phyloP scores from a whole-genome alignment of 441 rosid species.

The Bruguiera hainesii region DNA sequence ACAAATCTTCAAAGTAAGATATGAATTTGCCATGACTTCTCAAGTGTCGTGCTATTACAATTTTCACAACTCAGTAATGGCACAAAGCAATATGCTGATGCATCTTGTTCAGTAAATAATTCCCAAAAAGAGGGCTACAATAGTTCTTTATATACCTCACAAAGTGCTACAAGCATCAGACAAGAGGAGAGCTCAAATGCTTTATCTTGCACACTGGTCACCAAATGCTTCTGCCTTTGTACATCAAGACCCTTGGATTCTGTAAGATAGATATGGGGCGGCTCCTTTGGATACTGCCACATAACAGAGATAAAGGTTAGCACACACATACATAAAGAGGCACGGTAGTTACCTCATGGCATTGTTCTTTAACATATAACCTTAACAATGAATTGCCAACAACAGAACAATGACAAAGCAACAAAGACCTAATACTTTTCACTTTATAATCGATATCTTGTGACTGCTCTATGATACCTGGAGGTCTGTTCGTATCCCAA shows the following conservation, averaged over 20 bases:
- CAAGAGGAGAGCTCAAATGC: conserved; percentile 61
- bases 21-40: too few relatives aligned
- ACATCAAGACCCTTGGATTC: conserved; percentile 88
- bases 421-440: neutral
- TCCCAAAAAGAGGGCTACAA: neutral
- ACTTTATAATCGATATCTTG: neutral
- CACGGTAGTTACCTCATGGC: neutral
- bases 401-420: neutral
- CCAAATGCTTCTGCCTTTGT: conserved; percentile 55
- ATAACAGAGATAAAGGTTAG: conserved; percentile 16
- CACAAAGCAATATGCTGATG: too few relatives aligned
- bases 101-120: neutral
- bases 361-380: neutral
- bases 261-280: conserved; percentile 50
- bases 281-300: conserved; percentile 68
- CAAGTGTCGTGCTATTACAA: too few relatives aligned
- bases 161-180: conserved; percentile 74
- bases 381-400: neutral
- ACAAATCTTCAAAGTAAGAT: too few relatives aligned
- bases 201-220: conserved; percentile 46
- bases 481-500: conserved; percentile 50
- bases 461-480: conserved; percentile 37
- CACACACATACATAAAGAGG: neutral
- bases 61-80: too few relatives aligned
- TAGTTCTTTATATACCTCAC: conserved; percentile 57